Percentiles rank a stretch among this genome's conserved stretches.
These are phyloP conservation scores for Kazachstania martiniae DNA, from an alignment of 805 yeast genomes.

Conservation along the genomic window DNA sequence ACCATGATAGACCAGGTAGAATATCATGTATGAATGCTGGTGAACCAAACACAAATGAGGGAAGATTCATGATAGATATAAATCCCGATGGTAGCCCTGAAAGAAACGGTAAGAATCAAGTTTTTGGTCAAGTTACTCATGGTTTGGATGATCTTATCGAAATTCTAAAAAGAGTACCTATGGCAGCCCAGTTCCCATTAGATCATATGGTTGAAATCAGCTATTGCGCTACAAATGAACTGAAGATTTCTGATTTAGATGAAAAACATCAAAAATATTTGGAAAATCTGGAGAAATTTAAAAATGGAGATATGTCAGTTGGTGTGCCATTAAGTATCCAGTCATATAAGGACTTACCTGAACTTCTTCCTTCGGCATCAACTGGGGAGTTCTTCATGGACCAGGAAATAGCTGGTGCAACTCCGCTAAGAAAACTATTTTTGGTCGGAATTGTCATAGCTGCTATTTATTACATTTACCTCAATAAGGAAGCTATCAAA, in stretches of 20 bases:
- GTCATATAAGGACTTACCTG: too few species aligned
- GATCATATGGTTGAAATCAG: conserved; percentile 27
- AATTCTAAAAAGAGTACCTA: conserved; percentile 45
- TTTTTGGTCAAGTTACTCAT: conserved; percentile 63
- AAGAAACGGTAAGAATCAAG: conserved; percentile 59
- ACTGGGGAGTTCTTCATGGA: too few species aligned
- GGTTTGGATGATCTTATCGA: conserved; percentile 52
- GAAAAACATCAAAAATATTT: conserved; percentile 16
- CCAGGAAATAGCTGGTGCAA: too few species aligned
- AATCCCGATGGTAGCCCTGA: conserved; percentile 33
- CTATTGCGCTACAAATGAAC: conserved; percentile 24
- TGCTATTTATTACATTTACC: too few species aligned
- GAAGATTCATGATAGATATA: conserved; percentile 62
- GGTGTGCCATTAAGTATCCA: conserved; percentile 20
- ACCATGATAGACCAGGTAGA: conserved; percentile 59
- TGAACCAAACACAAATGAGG: conserved; percentile 47
- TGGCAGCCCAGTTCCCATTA: conserved; percentile 17
- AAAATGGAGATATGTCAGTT: conserved; percentile 18
- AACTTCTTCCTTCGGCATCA: too few species aligned
- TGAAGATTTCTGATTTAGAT: conserved; percentile 12
- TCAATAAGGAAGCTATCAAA: too few species aligned
- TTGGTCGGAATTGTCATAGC: too few species aligned
- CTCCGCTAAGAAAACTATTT: too few species aligned
- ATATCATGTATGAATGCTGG: conserved; percentile 69
- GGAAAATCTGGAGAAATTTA: conserved; percentile 15